Conservation (phyloP, 192 early-diverging fungal genomes). For the Linnemannia hyalina region DNA sequence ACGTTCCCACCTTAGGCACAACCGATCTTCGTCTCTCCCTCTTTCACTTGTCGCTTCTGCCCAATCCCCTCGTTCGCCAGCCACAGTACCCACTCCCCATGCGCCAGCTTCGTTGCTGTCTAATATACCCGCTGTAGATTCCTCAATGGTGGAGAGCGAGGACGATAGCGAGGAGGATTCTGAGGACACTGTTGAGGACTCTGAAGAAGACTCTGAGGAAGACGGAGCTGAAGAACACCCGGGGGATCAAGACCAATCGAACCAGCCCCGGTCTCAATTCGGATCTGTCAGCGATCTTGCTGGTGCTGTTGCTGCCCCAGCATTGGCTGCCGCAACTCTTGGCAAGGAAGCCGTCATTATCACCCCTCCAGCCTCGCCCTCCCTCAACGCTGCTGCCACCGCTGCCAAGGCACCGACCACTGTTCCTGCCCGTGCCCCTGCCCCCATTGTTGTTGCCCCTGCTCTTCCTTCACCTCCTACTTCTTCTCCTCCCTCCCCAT, state of each 20-base stretch:
- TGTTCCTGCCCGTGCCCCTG: not conserved
- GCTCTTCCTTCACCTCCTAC: not conserved
- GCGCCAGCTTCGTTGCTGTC: not conserved
- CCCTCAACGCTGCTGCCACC: not conserved
- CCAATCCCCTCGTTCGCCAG: not conserved
- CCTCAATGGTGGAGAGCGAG: not conserved
- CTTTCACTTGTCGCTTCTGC: not conserved
- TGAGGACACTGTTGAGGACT: not conserved
- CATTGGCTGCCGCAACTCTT: not conserved
- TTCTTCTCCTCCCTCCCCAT: conserved; percentile 4
- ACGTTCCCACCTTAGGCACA: conserved; percentile 18
- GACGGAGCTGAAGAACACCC: conserved; percentile 7
- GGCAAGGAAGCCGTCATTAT: not conserved
- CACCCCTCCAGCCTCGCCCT: not conserved
- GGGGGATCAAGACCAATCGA: conserved; percentile 1
- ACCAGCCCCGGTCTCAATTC: not conserved
- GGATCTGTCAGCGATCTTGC: not conserved
- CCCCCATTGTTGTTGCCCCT: not conserved
- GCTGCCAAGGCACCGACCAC: not conserved
- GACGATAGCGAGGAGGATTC: conserved; percentile 1
- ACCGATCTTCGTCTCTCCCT: conserved; percentile 10
- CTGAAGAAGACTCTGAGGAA: conserved; percentile 2
- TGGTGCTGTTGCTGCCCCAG: not conserved
- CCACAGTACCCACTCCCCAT: conserved; percentile 4
- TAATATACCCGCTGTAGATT: conserved; percentile 23